A percentile compares a stretch with the other conserved stretches of the same genome.
These are phyloP conservation scores for Leishmania mexicana DNA, from an alignment of 208 protist species.

Conservation along the genomic window DNA sequence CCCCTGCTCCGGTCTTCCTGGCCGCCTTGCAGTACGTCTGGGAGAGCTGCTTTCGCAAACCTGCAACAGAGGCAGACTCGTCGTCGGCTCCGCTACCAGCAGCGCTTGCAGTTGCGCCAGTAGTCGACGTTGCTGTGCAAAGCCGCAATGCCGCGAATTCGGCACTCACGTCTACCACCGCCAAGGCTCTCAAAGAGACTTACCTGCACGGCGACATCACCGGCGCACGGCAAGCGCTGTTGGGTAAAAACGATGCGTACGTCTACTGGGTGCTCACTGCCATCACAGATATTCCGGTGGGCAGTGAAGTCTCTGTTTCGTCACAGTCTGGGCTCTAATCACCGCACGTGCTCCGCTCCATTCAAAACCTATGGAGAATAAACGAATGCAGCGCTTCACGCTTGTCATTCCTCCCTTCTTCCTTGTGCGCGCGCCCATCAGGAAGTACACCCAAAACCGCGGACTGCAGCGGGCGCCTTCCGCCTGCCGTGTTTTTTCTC, in stretches of 20 bases:
- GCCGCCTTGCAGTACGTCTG: conserved; percentile 33
- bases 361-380: too few species aligned
- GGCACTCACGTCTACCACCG: conserved; percentile 8
- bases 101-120: conserved; percentile 14
- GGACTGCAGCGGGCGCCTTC: neutral
- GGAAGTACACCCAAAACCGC: neutral
- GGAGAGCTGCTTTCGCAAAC: conserved; percentile 22
- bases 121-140: conserved; percentile 19
- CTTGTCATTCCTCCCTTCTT: neutral
- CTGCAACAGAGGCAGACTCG: neutral
- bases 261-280: conserved; percentile 29
- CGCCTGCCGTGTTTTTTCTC: neutral
- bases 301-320: conserved; percentile 6
- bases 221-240: conserved; percentile 30
- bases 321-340: conserved; percentile 1
- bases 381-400: neutral
- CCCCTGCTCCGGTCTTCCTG: conserved; percentile 26
- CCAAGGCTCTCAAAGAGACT: conserved; percentile 21
- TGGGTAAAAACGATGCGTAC: conserved; percentile 19
- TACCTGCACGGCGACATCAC: conserved; percentile 22
- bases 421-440: neutral
- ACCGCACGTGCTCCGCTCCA: neutral
- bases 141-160: neutral
- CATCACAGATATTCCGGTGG: conserved; percentile 6
- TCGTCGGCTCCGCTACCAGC: neutral